phyloP scores from a whole-genome alignment of 768 basidiomycete genomes.

The Punctularia strigosozonata region DNA sequence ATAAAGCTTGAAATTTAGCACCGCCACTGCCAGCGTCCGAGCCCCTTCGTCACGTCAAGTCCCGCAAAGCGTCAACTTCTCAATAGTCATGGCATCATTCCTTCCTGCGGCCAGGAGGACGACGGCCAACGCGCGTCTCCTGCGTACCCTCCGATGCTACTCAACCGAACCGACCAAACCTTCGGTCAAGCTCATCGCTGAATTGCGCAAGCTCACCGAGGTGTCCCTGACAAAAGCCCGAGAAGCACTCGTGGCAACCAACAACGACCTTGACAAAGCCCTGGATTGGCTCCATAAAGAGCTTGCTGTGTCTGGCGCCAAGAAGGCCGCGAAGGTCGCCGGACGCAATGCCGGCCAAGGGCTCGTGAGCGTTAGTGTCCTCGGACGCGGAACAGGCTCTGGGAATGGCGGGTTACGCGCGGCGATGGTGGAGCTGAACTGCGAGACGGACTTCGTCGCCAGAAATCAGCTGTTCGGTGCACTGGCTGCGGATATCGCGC shows the following conservation, averaged over 20 bases:
- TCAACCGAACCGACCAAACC: constrained; percentile 44
- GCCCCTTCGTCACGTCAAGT: too few relatives aligned
- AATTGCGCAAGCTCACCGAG: constrained; percentile 70
- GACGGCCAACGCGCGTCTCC: too few relatives aligned
- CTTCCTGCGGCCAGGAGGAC: too few relatives aligned
- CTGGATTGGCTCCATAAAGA: constrained; percentile 76
- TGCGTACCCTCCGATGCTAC: constrained; percentile 28
- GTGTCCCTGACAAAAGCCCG: constrained; percentile 83
- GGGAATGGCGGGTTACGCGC: constrained; percentile 48
- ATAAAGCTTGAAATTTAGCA: too few relatives aligned
- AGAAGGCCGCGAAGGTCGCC: constrained; percentile 76
- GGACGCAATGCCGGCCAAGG: constrained; percentile 71
- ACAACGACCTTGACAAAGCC: constrained; percentile 65
- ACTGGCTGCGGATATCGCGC: constrained; percentile 70
- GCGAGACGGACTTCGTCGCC: constrained; percentile 96
- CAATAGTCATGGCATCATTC: too few relatives aligned
- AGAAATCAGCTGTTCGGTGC: constrained; percentile 72
- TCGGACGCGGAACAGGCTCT: constrained; percentile 47
- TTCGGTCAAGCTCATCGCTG: constrained; percentile 68
- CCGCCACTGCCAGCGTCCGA: too few relatives aligned
- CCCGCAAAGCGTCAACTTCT: too few relatives aligned
- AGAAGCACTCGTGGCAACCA: constrained; percentile 67
- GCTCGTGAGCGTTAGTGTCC: constrained; percentile 61
- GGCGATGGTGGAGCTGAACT: constrained; percentile 85
- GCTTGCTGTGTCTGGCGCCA: constrained; percentile 53